phyloP scores from a whole-genome alignment of 768 basidiomycete species.

The Dentipellis sp. region DNA sequence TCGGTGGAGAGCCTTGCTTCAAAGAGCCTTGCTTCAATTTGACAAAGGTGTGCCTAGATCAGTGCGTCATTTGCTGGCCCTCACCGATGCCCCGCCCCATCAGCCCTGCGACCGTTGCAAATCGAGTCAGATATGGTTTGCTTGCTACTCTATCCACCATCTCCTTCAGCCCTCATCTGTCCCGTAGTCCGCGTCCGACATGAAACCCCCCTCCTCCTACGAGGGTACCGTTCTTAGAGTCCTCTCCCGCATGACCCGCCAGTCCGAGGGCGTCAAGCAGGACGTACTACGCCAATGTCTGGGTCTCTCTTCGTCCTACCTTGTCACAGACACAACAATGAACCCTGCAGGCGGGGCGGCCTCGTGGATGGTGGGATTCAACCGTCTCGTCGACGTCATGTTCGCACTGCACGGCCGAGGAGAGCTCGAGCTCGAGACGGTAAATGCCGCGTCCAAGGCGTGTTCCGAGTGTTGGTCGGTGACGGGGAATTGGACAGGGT shows the following conservation, averaged over 20 bases:
- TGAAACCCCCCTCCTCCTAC: constrained; percentile 44
- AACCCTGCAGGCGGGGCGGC: constrained; percentile 45
- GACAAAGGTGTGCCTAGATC: no score
- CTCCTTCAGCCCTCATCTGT: no score
- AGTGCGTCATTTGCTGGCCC: no score
- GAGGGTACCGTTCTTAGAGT: constrained; percentile 47
- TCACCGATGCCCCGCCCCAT: no score
- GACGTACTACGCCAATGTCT: constrained; percentile 51
- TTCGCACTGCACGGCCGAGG: constrained; percentile 57
- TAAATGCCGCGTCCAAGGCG: constrained; percentile 57
- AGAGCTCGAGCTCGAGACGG: constrained; percentile 70
- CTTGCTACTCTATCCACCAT: no score
- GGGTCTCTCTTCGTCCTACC: constrained; percentile 67
- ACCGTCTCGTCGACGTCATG: constrained; percentile 60
- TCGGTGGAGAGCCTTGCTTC: no score
- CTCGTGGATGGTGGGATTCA: constrained; percentile 63
- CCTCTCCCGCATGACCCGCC: constrained; percentile 41
- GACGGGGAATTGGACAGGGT: constrained; percentile 56
- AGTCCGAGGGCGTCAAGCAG: constrained; percentile 48
- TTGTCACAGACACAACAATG: constrained; percentile 64
- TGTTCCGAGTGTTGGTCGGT: constrained; percentile 81
- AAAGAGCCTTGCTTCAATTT: no score
- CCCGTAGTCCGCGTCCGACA: background rate
- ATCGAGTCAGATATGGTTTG: no score
- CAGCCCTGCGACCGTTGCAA: no score